Evolutionary conservation across 352 stramenopile genomes (phyloP), one percentile per base, ranked within the genome.

Genomic region (Globisporangium parvum): DNA sequence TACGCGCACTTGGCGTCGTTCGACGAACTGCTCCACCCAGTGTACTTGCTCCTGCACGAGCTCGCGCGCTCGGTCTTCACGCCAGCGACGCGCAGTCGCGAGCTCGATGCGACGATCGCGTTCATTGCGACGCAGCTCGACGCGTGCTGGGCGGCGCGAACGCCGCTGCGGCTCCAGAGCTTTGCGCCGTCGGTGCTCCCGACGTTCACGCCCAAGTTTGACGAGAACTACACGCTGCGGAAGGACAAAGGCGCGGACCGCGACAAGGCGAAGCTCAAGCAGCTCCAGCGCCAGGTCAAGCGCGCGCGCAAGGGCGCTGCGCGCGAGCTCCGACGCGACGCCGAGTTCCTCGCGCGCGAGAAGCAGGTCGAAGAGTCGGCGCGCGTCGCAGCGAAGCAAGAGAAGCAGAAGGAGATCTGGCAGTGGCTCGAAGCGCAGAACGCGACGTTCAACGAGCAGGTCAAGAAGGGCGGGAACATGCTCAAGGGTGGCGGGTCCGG

Each of bases 401-500:
- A 91, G 41, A 96, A 97, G 62, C 89, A 97, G 60, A 78, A 96
- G 63, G 96, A 98, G 78, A 98, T 98, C 69, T 96, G 91, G 65
- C 71, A 74, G 51, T 99, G 94, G 95, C 71, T 99, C 63, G 93
- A 98, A 66, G 73, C 96, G 52, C 94, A 99, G 65, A 96, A 98
- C 67, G 95, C 94, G 5, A 98, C 94, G 60, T 98, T 99, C 76
- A 98, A 98, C 71, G 81, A 98, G 60, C 95, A 98, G 80, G 96
- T 98, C 28, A 85, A 92, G 62, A 92, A 97, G 67, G 95, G 95
- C 53, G 95, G 95, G 53, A 79, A 96, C 45, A 90, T 98, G 62
- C 77, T 99, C 60, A 98, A 94, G 66, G 96, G 95, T 50, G 95
- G 95, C 65, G 96, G 96, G 51, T 87, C 78, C 0, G 81, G 58